Evolutionary conservation across 441 rosid species (phyloP).

Genomic region (Syzygium malaccense): DNA sequence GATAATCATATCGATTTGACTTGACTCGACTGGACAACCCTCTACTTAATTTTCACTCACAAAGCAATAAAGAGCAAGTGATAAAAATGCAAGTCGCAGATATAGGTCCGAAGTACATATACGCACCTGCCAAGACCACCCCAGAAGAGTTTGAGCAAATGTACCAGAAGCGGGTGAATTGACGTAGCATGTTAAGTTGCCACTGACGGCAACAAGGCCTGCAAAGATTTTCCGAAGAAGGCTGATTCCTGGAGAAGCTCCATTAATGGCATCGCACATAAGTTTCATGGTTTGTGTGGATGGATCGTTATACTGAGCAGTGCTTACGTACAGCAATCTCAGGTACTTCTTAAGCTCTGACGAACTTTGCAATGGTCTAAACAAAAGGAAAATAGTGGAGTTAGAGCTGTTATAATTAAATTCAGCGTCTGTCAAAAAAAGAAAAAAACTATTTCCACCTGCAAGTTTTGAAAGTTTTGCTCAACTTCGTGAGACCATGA

Average conservation of each 20-base stretch:
- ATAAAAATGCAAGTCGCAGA: background rate
- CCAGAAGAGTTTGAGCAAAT: constrained; percentile 10
- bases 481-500: constrained; percentile 37
- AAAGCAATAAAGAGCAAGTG: background rate
- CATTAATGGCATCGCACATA: constrained; percentile 48
- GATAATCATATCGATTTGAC: background rate
- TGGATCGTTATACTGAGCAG: constrained; percentile 62
- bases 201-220: constrained; percentile 41
- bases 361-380: constrained; percentile 27
- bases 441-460: constrained; percentile 10
- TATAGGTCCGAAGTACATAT: background rate
- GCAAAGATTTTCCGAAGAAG: constrained; percentile 34
- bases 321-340: constrained; percentile 11
- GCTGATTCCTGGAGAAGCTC: constrained; percentile 16
- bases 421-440: background rate
- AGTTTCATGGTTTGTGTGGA: constrained; percentile 25
- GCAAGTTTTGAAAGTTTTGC: constrained; percentile 53
- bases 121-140: constrained; percentile 48
- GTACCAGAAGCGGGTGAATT: background rate
- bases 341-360: constrained; percentile 34
- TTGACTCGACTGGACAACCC: background rate
- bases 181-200: constrained; percentile 33
- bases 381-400: background rate
- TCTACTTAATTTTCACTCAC: background rate
- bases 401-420: background rate